Base-by-base conservation (phyloP, 768 basidiomycete species). In the Termitomyces sp. region DNA sequence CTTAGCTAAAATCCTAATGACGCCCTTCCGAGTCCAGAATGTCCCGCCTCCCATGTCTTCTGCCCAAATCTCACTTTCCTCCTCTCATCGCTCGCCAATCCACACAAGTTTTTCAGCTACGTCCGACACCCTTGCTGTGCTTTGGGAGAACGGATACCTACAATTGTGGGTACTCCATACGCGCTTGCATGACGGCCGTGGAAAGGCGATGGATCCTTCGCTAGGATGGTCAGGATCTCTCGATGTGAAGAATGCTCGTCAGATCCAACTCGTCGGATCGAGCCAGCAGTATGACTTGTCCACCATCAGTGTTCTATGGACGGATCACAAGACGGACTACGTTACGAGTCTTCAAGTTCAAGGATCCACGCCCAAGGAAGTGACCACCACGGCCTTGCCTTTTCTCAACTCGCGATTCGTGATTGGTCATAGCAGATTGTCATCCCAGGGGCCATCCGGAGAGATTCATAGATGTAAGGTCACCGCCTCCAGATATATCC, bases 41-140 rank as follows among this genome's bases (percentile, higher is more conserved):
- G 81, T 96, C 5, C 97, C 96, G n/a, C 97, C 97, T n/a, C 97
- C 97, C 0, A 95, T 97, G 93, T 90, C 86, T 1, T 87, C 92
- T 1, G 76, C 79, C 58, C 71, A 77, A 58, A 72, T 81, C 11
- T 37, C 66, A 0, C 56, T 76, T 15, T 63, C 70, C 10, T 62
- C 66, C 14, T 45, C 63, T 12, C 58, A 68, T n/a, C 69, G 61
- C n/a, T 70, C 80, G 0, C 91, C 94, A 0, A 67, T 86, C 9
- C 85, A 95, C 66, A 71, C 83, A 4, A 73, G 85, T 3, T 85
- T 94, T 56, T 84, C 87, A 0, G 56, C 77, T 1, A 63, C 69
- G 19, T 68, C 71, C 17, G 90, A 94, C 59, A 66, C 78, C 1
- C 67, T 93, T 8, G 87, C 81, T 10, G 64, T 85, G 2, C 74